Percentiles rank a stretch among this genome's conserved stretches.
Conservation (phyloP, 257 asterid genomes). For the Jacaranda mimosifolia region DNA sequence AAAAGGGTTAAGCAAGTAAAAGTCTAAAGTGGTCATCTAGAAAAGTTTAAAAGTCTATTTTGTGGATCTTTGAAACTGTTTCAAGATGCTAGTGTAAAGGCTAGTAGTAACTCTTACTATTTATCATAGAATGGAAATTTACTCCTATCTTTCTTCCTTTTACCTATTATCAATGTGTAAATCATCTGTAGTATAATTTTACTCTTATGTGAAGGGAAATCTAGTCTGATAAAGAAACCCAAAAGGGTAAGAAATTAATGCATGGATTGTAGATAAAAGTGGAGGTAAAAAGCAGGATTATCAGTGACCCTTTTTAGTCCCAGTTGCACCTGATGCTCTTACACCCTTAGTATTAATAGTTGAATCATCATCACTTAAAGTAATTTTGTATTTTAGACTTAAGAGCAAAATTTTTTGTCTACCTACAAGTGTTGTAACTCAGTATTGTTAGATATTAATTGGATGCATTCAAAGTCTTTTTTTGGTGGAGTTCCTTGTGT, state of each 20-base stretch:
- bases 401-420: no score
- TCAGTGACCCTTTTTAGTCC: not conserved
- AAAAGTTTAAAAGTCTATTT: no score
- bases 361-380: slow-evolving; percentile 26
- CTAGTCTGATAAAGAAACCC: not conserved
- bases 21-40: no score
- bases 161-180: slow-evolving; percentile 13
- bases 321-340: slow-evolving; percentile 11
- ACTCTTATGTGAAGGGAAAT: not conserved
- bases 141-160: slow-evolving; percentile 12
- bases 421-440: no score
- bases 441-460: no score
- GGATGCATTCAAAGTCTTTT: no score
- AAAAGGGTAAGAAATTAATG: slow-evolving; percentile 2
- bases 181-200: slow-evolving; percentile 22
- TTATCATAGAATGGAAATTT: slow-evolving; percentile 42
- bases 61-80: no score
- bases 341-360: slow-evolving; percentile 5
- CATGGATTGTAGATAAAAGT: not conserved
- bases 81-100: slow-evolving; percentile 33
- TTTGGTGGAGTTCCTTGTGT: no score
- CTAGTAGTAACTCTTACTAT: slow-evolving; percentile 49
- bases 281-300: slow-evolving; percentile 4
- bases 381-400: no score
- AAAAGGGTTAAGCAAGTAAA: no score